Evolutionary conservation across 2,329 filamentous ascomycete genomes (phyloP).

Genomic region (Lasiodiplodia gonubiensis): DNA sequence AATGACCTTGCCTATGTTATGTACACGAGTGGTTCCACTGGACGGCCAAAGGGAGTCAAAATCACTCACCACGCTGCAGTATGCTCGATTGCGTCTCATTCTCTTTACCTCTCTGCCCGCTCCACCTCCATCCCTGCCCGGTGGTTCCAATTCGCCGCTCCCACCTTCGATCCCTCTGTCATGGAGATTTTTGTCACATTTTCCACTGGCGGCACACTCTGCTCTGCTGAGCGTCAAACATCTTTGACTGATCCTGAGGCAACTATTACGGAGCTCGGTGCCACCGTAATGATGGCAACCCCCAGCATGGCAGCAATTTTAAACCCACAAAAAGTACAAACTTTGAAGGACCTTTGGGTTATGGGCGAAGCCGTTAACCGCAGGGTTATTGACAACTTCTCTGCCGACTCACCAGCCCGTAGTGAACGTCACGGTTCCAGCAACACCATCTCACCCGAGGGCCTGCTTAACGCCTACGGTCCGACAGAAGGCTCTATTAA

Average conservation of each 20-base stretch:
- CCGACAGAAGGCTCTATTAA: constrained; percentile 89
- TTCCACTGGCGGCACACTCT: constrained; percentile 78
- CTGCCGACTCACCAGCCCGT: constrained; percentile 44
- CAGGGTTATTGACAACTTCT: constrained; percentile 42
- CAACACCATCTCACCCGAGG: constrained; percentile 48
- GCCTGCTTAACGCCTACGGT: constrained; percentile 81
- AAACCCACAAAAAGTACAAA: constrained; percentile 69
- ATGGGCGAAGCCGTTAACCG: constrained; percentile 78
- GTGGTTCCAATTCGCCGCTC: constrained; percentile 82
- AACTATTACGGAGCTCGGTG: constrained; percentile 65
- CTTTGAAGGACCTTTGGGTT: constrained; percentile 76
- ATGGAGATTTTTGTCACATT: constrained; percentile 91
- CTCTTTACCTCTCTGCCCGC: constrained; percentile 58
- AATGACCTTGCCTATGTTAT: constrained; percentile 28
- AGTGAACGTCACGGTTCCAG: constrained; percentile 68
- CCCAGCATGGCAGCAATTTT: constrained; percentile 81
- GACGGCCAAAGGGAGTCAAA: constrained; percentile 27
- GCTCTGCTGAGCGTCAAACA: constrained; percentile 73
- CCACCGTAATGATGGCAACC: constrained; percentile 85
- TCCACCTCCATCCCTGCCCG: constrained; percentile 60
- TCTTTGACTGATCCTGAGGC: constrained; percentile 75
- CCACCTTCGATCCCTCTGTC: constrained; percentile 84
- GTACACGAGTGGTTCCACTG: constrained; percentile 29
- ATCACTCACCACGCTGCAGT: constrained; percentile 34
- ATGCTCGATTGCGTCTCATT: constrained; percentile 52